Evolutionary conservation across 2,329 filamentous ascomycete species (phyloP), one percentile per base, ranked within the genome.

Genomic region (Aspergillus jensenii): DNA sequence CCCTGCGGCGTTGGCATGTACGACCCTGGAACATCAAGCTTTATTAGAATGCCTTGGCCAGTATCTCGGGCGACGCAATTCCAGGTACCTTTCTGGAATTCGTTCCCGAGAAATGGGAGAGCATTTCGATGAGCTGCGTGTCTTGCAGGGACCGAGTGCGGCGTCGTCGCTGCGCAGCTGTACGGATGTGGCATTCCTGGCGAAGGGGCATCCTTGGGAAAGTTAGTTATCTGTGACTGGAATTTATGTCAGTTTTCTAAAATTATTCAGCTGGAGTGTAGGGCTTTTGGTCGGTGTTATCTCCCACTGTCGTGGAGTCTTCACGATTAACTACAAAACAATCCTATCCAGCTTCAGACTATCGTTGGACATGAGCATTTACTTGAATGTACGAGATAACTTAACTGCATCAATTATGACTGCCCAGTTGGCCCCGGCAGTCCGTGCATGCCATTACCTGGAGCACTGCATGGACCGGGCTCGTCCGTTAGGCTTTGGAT

Each of bases 51-150:
- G 9, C 8, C 27, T 11, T 4, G 27, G 9, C 9, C 9, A 31
- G 27, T 31, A 31, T 11, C 9, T 11, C 27, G 1, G n/a, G 11
- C 17, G 27, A 23, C 9, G 3, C 3, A 19, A 23, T 14, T 52
- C 7, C 27, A 31, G 0, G 8, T 31, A 69, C 69, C 84, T 72
- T 67, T 87, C 84, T 0, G 85, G 85, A 17, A 87, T 87, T 21
- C 85, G 74, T 70, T 87, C 84, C 6, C 84, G 79, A 58, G 65
- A 87, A 87, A 66, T 87, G 84, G 2, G 85, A 80, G 1, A 87
- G 72, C 1, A 82, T 80, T 60, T 87, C 84, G 57, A 87, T 81
- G n/a, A 87, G 67, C 52, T 86, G 83, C n/a, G 83, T 85, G 63
- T 86, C 83, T 59, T 82, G 78, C 0, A 87, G 72, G 81, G 70